Conservation (phyloP, 192 early-diverging fungal species). For the Coemansia sp. region DNA sequence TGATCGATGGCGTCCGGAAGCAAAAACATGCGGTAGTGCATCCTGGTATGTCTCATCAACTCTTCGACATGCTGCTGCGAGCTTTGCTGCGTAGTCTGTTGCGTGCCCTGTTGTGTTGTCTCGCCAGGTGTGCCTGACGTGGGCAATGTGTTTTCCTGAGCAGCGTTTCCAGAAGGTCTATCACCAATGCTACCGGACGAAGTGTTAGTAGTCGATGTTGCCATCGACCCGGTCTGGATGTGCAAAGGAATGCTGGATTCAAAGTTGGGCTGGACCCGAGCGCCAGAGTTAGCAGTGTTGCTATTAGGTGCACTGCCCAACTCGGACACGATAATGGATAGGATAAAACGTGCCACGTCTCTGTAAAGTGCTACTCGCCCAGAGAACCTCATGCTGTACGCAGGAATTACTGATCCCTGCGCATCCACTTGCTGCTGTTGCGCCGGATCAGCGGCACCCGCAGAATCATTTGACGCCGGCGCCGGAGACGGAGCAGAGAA, state of each 20-base stretch:
- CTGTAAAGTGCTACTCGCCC: background rate
- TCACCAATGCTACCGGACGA: background rate
- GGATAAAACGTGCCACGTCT: constrained; percentile 20
- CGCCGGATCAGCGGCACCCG: background rate
- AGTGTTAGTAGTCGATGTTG: background rate
- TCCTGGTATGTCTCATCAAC: background rate
- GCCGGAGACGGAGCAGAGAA: background rate
- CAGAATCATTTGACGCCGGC: background rate
- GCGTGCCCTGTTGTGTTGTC: background rate
- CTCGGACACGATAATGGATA: constrained; percentile 5
- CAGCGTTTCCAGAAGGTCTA: background rate
- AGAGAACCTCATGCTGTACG: constrained; percentile 4
- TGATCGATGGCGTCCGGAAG: constrained; percentile 49
- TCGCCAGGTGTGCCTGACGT: background rate
- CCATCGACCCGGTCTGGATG: background rate
- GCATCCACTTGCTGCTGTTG: background rate
- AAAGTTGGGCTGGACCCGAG: background rate
- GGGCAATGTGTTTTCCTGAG: background rate
- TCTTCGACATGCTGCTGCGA: background rate
- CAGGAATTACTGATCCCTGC: background rate
- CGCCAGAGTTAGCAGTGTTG: background rate
- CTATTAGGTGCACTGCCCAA: background rate
- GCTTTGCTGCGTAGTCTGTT: background rate
- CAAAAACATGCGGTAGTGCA: constrained; percentile 47
- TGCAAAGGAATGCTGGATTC: background rate